Percentiles rank a stretch among this genome's conserved stretches.
These are phyloP conservation scores for Ophiostoma piceae DNA, from an alignment of 2,329 filamentous ascomycete species.

Conservation along the genomic window DNA sequence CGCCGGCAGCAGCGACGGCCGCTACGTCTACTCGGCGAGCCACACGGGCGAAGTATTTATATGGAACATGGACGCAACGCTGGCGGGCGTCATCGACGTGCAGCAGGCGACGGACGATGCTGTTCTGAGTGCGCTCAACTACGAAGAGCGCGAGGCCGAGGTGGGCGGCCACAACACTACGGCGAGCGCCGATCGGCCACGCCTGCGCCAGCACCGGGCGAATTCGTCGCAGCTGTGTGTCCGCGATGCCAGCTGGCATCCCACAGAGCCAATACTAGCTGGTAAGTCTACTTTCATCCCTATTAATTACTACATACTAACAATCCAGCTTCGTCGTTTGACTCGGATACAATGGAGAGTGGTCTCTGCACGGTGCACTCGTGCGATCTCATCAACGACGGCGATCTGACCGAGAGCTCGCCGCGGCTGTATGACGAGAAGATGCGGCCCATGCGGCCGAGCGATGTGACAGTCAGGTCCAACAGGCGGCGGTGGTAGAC, in stretches of 20 bases:
- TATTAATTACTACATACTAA: not conserved
- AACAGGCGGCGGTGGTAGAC: not conserved
- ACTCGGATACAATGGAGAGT: constrained; percentile 59
- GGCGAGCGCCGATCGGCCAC: not conserved
- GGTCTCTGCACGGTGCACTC: constrained; percentile 69
- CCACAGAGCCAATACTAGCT: constrained; percentile 71
- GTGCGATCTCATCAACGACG: constrained; percentile 63
- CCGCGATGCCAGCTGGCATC: constrained; percentile 87
- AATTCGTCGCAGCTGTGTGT: constrained; percentile 58
- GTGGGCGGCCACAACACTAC: not conserved
- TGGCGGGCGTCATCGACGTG: constrained; percentile 74
- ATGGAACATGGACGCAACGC: constrained; percentile 83
- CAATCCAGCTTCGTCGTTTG: not conserved
- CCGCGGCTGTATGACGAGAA: constrained; percentile 57
- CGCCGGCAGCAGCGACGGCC: constrained; percentile 73
- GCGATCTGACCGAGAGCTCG: constrained; percentile 58
- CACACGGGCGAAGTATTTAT: constrained; percentile 85
- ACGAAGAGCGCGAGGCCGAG: constrained; percentile 16
- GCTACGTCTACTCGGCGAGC: constrained; percentile 90
- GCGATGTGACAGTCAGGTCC: constrained; percentile 17
- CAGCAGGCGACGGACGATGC: constrained; percentile 52
- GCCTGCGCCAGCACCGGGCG: constrained; percentile 11
- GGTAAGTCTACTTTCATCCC: constrained; percentile 40
- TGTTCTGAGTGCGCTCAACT: not conserved
- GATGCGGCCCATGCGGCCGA: constrained; percentile 39